Evolutionary conservation across 768 basidiomycete genomes (phyloP), one percentile per base, ranked within the genome.

Genomic region (Floccularia luteovirens): DNA sequence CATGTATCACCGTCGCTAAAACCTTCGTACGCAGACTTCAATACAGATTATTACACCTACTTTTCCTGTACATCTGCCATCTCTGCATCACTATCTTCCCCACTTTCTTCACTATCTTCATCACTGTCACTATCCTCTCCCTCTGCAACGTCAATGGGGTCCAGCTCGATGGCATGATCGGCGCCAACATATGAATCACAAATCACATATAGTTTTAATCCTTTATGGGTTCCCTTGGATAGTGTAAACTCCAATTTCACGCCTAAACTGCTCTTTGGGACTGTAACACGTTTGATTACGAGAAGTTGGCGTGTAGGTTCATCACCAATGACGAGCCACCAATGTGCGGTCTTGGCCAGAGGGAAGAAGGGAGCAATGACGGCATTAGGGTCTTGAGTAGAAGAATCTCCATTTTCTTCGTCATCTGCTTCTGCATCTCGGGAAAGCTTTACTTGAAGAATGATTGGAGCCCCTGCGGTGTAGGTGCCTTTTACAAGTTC

Each of bases 291-390:
- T 67, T 96, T 94, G 63, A 81, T 67, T 63, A 89, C 69, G 3
- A 90, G 81, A 10, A 99, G 67, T 50, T 90, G 85, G 25, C 80
- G 77, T n/a, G 77, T 80, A 24, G 67, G 67, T 4, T 82, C 71
- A 38, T 93, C 87, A n/a, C 90, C 91, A 10, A 97, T 72, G 34
- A 98, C 92, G 24, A 97, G 73, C 93, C 93, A 98, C 94, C 93
- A 98, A 53, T 91, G 92, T 42, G 87, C 79, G 60, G 90, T 76
- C 70, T 97, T 97, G 61, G 82, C 84, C 39, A 64, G 69, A 0
- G 94, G 94, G 67, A 87, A 98, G 64, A 82, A 87, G 0, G 96
- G 93, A 0, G 96, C 94, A n/a, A 97, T 74, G 24, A 93, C 93
- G 3, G 66, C 67, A 55, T 90, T 86, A n/a, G n/a, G n/a, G n/a